phyloP scores from a whole-genome alignment of 1,284 basidiomycete genomes.

The Mycosarcoma mackinlayi region DNA sequence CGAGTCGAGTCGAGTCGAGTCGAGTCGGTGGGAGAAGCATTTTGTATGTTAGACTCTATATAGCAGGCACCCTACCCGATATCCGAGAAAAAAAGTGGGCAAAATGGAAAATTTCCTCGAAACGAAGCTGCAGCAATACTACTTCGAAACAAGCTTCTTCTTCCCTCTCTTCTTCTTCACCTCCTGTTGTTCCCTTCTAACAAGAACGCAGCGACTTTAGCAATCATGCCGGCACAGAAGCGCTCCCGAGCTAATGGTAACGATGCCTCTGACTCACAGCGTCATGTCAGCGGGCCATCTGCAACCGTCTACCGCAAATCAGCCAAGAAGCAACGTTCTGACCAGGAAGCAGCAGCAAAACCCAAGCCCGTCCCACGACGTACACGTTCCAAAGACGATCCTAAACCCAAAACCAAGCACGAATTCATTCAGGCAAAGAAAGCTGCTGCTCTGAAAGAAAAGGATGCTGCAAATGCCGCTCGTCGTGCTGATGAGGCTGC shows the following conservation, averaged over 20 bases:
- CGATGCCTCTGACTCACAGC: constrained; percentile 7
- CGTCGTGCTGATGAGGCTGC: constrained; percentile 30
- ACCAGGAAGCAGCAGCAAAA: constrained; percentile 27
- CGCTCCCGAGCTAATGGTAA: constrained; percentile 13
- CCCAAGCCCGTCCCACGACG: constrained; percentile 34
- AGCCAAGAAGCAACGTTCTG: constrained; percentile 48
- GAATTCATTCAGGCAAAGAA: constrained; percentile 57
- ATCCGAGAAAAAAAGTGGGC: constrained; percentile 3
- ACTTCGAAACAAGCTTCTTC: background rate
- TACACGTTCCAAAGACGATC: constrained; percentile 44
- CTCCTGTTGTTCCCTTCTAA: background rate
- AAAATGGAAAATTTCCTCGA: constrained; percentile 14
- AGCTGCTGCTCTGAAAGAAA: constrained; percentile 39
- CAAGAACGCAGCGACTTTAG: background rate
- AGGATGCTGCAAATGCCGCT: constrained; percentile 21
- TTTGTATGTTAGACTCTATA: background rate
- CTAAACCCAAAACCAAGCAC: constrained; percentile 57
- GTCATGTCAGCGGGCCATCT: constrained; percentile 12
- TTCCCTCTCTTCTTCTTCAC: background rate
- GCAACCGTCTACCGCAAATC: constrained; percentile 57
- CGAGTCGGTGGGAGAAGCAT: no score
- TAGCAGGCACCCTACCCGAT: background rate
- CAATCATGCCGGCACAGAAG: constrained; percentile 33
- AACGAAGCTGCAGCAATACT: no score
- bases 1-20: no score